These are phyloP conservation scores for Bisporella sp. DNA, from an alignment of 2,329 filamentous ascomycete species.

Conservation along the genomic window DNA sequence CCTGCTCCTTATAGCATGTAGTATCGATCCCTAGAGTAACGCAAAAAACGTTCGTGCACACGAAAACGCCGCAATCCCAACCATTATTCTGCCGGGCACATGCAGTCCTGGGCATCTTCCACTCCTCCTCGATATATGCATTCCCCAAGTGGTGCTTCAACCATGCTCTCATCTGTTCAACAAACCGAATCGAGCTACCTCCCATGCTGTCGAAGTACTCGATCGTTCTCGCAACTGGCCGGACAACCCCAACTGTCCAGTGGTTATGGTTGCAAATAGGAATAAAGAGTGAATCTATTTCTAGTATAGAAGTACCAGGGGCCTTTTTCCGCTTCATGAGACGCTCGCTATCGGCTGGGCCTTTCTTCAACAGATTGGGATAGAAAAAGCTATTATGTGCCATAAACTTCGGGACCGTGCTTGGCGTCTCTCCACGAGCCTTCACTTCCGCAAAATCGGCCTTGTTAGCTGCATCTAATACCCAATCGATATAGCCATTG, in stretches of 20 bases:
- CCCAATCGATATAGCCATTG: slow-evolving; percentile 55
- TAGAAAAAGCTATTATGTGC: slow-evolving; percentile 63
- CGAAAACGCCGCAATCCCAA: slow-evolving; percentile 72
- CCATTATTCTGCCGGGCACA: slow-evolving; percentile 57
- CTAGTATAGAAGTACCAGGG: slow-evolving; percentile 52
- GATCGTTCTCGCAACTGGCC: slow-evolving; percentile 51
- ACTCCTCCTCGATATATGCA: slow-evolving; percentile 49
- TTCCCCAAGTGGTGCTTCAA: slow-evolving; percentile 50
- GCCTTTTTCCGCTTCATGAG: slow-evolving; percentile 53
- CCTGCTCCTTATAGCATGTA: slow-evolving; percentile 38
- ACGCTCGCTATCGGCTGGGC: slow-evolving; percentile 40
- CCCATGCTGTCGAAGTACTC: slow-evolving; percentile 66
- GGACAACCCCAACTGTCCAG: slow-evolving; percentile 67
- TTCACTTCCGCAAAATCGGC: slow-evolving; percentile 37
- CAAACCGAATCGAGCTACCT: slow-evolving; percentile 30
- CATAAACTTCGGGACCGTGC: slow-evolving; percentile 52
- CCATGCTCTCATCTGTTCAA: slow-evolving; percentile 43
- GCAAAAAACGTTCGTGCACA: slow-evolving; percentile 66
- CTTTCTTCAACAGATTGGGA: slow-evolving; percentile 42
- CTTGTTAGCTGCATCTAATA: slow-evolving; percentile 53
- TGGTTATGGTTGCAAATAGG: slow-evolving; percentile 60
- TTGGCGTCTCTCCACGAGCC: slow-evolving; percentile 23
- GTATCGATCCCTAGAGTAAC: slow-evolving; percentile 33
- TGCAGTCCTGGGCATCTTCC: slow-evolving; percentile 44
- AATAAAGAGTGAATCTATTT: slow-evolving; percentile 61